A percentile compares a stretch with the other conserved stretches of the same genome.
Conservation (phyloP, 2,329 filamentous ascomycete species). For the Emmonsiellopsis sp. region DNA sequence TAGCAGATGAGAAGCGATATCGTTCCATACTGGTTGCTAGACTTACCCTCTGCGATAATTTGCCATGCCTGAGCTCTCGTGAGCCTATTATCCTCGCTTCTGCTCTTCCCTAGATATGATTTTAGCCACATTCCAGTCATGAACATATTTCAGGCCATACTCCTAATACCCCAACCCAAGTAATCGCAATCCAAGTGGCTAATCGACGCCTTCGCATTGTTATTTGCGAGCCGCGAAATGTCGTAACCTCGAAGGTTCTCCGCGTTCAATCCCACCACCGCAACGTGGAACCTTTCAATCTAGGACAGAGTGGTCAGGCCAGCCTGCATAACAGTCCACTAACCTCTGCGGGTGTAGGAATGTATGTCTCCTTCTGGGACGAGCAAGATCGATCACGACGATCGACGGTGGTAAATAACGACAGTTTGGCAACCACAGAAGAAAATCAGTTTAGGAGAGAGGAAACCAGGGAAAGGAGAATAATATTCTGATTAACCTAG, state of each 20-base stretch:
- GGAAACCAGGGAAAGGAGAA: too few species aligned
- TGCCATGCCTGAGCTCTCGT: background rate
- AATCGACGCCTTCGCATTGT: background rate
- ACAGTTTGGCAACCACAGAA: too few species aligned
- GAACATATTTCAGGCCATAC: background rate
- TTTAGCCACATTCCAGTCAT: background rate
- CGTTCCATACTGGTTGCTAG: background rate
- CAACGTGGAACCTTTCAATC: background rate
- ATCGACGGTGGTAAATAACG: too few species aligned
- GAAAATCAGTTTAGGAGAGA: too few species aligned
- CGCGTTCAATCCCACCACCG: background rate
- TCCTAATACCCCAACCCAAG: background rate
- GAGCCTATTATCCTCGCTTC: background rate
- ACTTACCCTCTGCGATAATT: background rate
- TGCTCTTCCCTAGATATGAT: background rate
- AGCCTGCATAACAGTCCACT: background rate
- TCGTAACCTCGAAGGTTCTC: background rate
- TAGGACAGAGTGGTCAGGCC: background rate
- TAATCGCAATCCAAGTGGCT: background rate
- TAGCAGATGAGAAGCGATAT: background rate
- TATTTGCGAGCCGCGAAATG: background rate
- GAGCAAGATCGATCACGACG: too few species aligned
- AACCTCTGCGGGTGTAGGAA: background rate
- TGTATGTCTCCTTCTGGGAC: too few species aligned
- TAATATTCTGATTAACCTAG: too few species aligned